A percentile compares a stretch with the other conserved stretches of the same genome.
phyloP scores from a whole-genome alignment of 306 rosid species.

The Glycyrrhiza uralensis region DNA sequence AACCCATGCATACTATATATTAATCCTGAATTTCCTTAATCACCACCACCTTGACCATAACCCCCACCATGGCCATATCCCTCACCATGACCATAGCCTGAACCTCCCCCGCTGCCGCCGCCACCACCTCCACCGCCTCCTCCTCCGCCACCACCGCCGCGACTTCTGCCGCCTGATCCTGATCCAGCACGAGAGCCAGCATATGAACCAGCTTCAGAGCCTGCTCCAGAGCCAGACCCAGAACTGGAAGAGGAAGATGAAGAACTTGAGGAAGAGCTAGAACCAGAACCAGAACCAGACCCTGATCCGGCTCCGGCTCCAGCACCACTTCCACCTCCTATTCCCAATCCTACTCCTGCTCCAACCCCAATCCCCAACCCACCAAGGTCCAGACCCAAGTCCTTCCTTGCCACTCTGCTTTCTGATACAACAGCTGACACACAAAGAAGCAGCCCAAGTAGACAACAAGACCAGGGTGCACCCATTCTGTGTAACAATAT shows the following conservation, averaged over 20 bases:
- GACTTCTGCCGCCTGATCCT: constrained; percentile 31
- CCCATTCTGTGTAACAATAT: constrained; percentile 24
- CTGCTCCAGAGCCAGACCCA: constrained; percentile 43
- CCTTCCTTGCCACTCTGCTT: constrained; percentile 46
- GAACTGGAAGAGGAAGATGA: constrained; percentile 44
- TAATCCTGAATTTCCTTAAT: constrained; percentile 28
- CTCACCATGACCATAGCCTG: constrained; percentile 31
- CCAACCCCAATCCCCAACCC: constrained; percentile 53
- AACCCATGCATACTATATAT: neutral
- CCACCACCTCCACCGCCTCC: constrained; percentile 1
- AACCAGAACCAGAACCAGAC: constrained; percentile 41
- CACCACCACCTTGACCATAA: constrained; percentile 40
- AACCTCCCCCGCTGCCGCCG: constrained; percentile 29
- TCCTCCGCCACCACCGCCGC: neutral
- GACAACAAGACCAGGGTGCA: constrained; percentile 26
- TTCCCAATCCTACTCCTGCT: constrained; percentile 43
- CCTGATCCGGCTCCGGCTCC: constrained; percentile 53
- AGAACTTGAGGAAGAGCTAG: constrained; percentile 49
- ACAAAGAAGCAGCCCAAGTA: constrained; percentile 33
- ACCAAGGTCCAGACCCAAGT: constrained; percentile 53
- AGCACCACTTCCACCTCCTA: constrained; percentile 49
- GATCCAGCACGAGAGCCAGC: constrained; percentile 57
- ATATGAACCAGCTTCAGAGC: constrained; percentile 44
- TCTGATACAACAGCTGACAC: constrained; percentile 38
- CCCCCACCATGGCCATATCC: constrained; percentile 33